Evolutionary conservation across 2,329 filamentous ascomycete genomes (phyloP).

Genomic region (Colletotrichum sp.): DNA sequence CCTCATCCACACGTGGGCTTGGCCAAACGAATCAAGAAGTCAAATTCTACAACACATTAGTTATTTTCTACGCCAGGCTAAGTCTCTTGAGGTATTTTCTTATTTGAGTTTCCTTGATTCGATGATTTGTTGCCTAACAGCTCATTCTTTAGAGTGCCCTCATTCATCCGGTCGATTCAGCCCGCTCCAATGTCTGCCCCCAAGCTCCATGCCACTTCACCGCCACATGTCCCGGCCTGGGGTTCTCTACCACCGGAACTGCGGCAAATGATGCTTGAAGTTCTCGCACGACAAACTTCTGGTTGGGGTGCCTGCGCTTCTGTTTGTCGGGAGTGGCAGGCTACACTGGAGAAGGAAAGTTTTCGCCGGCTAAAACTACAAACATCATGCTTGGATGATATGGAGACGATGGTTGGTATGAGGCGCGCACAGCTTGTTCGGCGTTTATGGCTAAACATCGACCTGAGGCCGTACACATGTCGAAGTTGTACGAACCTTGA

Average conservation of each 20-base stretch:
- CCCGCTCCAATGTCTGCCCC: accelerated
- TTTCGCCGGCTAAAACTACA: constrained; percentile 31
- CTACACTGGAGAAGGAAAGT: constrained; percentile 31
- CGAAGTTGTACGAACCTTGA: constrained; percentile 17
- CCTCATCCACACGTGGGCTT: accelerated
- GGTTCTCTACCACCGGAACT: neutral
- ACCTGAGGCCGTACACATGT: constrained; percentile 31
- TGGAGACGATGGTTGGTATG: constrained; percentile 22
- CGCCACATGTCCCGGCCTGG: neutral
- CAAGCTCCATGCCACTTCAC: neutral
- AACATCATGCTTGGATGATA: constrained; percentile 27
- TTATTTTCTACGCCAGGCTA: neutral
- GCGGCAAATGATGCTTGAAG: neutral
- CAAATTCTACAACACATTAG: neutral
- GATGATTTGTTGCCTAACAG: neutral
- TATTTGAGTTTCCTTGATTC: neutral
- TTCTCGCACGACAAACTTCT: neutral
- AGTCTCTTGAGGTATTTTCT: neutral
- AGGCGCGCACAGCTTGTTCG: constrained; percentile 26
- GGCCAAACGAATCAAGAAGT: accelerated
- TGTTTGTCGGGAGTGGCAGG: constrained; percentile 40
- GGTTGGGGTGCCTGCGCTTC: constrained; percentile 36
- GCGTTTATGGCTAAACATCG: constrained; percentile 33
- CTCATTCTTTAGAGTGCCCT: neutral
- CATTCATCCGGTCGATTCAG: neutral